A percentile compares a stretch with the other conserved stretches of the same genome.
Evolutionary conservation across 2,329 filamentous ascomycete genomes (phyloP).

Genomic region (Penicillium nordicum): DNA sequence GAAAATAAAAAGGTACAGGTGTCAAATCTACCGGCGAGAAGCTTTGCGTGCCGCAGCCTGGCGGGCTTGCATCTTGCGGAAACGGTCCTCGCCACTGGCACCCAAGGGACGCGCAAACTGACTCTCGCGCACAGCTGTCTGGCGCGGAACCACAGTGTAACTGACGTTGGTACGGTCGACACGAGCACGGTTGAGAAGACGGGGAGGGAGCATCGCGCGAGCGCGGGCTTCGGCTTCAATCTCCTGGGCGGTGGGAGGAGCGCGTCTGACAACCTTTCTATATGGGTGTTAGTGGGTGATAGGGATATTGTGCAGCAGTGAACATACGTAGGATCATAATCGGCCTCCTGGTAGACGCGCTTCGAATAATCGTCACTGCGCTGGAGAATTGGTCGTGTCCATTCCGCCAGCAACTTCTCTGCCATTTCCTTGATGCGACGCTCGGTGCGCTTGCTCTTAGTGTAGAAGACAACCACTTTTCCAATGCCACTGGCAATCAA

Average conservation of each 20-base stretch:
- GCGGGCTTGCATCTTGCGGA: constrained; percentile 49
- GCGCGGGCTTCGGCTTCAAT: constrained; percentile 51
- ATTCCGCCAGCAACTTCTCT: constrained; percentile 87
- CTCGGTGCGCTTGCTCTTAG: constrained; percentile 87
- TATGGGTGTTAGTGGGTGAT: constrained; percentile 13
- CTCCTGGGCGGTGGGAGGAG: constrained; percentile 34
- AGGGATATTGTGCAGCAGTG: constrained; percentile 3
- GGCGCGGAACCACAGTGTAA: constrained; percentile 62
- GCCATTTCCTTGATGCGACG: constrained; percentile 87
- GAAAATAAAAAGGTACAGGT: constrained; percentile 1
- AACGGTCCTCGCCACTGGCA: constrained; percentile 48
- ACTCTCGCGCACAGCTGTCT: constrained; percentile 47
- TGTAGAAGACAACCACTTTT: constrained; percentile 96
- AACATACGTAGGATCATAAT: constrained; percentile 56
- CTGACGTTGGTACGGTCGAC: constrained; percentile 58
- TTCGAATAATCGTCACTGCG: constrained; percentile 94
- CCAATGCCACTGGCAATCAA: constrained; percentile 89
- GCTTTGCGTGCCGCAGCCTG: constrained; percentile 43
- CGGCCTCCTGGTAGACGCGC: constrained; percentile 58
- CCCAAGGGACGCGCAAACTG: constrained; percentile 47
- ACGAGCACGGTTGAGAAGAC: constrained; percentile 56
- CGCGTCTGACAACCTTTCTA: constrained; percentile 39
- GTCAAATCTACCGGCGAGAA: constrained; percentile 33
- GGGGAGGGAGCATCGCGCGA: constrained; percentile 52
- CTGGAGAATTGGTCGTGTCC: constrained; percentile 91